Base-by-base conservation (phyloP, 768 basidiomycete genomes). In the Boletus edulis region DNA sequence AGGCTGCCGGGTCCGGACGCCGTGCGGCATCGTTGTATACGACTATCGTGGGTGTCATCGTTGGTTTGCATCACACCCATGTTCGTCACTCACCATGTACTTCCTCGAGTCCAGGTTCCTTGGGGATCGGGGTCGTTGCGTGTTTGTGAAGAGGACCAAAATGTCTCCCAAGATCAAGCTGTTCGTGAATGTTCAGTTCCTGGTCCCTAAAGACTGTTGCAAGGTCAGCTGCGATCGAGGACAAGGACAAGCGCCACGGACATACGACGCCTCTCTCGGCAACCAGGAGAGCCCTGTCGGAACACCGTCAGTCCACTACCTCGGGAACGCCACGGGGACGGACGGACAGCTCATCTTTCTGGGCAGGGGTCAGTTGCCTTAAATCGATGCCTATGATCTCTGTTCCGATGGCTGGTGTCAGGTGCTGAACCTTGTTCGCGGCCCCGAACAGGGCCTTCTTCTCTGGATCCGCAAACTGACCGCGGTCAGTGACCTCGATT, bases 61-160 rank as follows among this genome's bases (percentile, higher is more conserved):
- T 18, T 47, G n/a, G 40, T 24, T 35, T 32, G 11, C 15, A 18
- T 55, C 12, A 24, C 10, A 56, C 15, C 15, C 27, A 51, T 8
- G 31, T 46, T 29, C 14, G 29, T 5, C 29, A 68, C 78, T 44
- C 56, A 85, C 88, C 77, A 61, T 91, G 89, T 5, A 89, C 87
- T 73, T 89, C 86, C 62, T 89, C 85, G 4, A 90, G 76, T 15
- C 89, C 90, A 17, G 78, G 82, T 63, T 82, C 80, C 55, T 73
- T 74, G 2, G 91, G 87, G 46, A 92, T 77, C 1, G 86, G 86
- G 11, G 89, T 91, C 3, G 88, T 91, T 4, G 91, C 86, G 64
- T 94, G 90, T 66, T 86, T 89, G 70, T 94, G 90, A 44, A 91
- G 78, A 45, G 81, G 87, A 5, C 89, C 89, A 51, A 79, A 89